Evolutionary conservation across 345 rosid species (phyloP), one percentile per base, ranked within the genome.

Genomic region (Ceriops decandra): DNA sequence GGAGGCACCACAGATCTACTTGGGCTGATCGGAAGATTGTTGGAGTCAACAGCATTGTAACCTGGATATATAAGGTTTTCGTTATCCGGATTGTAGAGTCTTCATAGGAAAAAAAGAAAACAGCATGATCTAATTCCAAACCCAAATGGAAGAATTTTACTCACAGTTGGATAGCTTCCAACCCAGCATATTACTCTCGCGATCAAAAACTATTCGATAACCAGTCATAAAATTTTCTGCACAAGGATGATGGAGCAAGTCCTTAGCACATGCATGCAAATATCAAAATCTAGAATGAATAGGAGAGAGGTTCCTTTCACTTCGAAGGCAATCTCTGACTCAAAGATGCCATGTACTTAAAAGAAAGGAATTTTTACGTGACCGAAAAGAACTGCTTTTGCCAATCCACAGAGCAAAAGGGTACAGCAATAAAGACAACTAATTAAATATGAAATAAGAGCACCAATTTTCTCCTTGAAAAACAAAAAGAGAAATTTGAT

Each of bases 201-300:
- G 90, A 73, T 89, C 81, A 63, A 92, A 92, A 65, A 91, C 82
- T 22, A 91, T 70, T 0, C 76, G 86, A 64, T 91, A 82, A 63
- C 91, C 93, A 0, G 84, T 87, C 97, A 91, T 87, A 82, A 91
- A 89, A 81, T 91, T 91, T 79, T 91, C 96, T 92, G 89, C 71
- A 72, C 61, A 32, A 31, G 22, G 47, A 56, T 21, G 32, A 71
- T 52, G 16, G 49, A 4, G 4, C 49, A 42, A 42, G 19, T 42
- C 17, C 17, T 42, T 42, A 42, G 49, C 1, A 1, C 5, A 42
- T 42, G 49, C 17, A 42, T 13, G 49, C 49, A 42, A 11, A 42
- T 13, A 42, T 13, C 19, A 11, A 42, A 11, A 13, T 42, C 46
- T 42, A 15, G 16, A 42, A 42, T 13, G 49, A 42, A 42, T 19